phyloP scores from a whole-genome alignment of 345 rosid genomes.

The Salix arbutifolia region DNA sequence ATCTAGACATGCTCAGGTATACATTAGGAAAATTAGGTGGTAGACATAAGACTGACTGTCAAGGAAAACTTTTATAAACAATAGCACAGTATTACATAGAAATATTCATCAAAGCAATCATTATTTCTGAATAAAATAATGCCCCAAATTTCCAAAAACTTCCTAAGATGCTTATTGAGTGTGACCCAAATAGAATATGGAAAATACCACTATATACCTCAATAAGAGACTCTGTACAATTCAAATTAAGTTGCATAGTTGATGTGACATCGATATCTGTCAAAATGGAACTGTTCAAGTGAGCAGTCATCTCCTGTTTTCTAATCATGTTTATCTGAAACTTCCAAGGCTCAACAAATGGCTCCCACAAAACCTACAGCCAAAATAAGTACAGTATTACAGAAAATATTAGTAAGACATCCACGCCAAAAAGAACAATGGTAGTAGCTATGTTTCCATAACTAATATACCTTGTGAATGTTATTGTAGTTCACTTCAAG shows the following conservation, averaged over 20 bases:
- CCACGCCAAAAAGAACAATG: neutral
- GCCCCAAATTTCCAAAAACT: neutral
- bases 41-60: no score
- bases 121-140: neutral
- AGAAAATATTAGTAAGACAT: constrained; percentile 8
- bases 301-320: constrained; percentile 49
- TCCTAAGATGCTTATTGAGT: neutral
- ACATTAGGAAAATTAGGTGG: no score
- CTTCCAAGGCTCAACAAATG: constrained; percentile 87
- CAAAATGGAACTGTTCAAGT: constrained; percentile 43
- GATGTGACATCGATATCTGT: constrained; percentile 64
- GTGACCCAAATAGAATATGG: constrained; percentile 3
- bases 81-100: no score
- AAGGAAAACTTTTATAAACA: no score
- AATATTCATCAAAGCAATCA: no score
- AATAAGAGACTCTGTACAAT: constrained; percentile 67
- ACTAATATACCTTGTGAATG: constrained; percentile 63
- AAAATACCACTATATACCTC: constrained; percentile 50
- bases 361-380: constrained; percentile 82
- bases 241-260: constrained; percentile 65
- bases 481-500: constrained; percentile 81
- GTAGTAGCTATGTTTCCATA: neutral
- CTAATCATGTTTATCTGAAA: constrained; percentile 49
- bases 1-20: no score
- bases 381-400: neutral